These are phyloP conservation scores for Kalmusia sp. DNA, from an alignment of 2,329 filamentous ascomycete genomes.

Conservation along the genomic window DNA sequence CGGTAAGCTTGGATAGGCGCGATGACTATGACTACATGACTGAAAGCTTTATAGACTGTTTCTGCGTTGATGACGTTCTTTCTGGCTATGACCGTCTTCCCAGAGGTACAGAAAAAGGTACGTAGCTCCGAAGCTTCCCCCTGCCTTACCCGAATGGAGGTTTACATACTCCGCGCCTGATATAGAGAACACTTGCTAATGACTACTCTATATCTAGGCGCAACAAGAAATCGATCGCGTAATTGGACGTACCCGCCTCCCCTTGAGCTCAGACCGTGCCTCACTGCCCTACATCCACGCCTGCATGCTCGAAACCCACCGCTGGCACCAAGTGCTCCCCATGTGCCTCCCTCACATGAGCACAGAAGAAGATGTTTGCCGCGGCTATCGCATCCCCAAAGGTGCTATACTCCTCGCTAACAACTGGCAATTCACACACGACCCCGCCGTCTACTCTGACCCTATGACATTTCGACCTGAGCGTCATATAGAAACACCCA, in stretches of 20 bases:
- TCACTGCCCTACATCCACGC: constrained; percentile 47
- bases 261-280: constrained; percentile 54
- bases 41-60: constrained; percentile 41
- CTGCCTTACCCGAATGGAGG: too few species aligned
- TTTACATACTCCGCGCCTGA: too few species aligned
- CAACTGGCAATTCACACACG: constrained; percentile 51
- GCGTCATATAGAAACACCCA: constrained; percentile 45
- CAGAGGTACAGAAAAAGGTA: constrained; percentile 54
- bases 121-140: too few species aligned
- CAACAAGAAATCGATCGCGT: constrained; percentile 57
- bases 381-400: constrained; percentile 51
- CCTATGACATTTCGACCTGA: constrained; percentile 53
- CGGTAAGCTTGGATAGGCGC: constrained; percentile 25
- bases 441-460: constrained; percentile 44
- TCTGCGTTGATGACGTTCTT: constrained; percentile 53
- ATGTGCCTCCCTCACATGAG: constrained; percentile 42
- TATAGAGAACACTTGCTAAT: too few species aligned
- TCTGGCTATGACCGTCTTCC: constrained; percentile 61
- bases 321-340: constrained; percentile 39
- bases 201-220: constrained; percentile 19
- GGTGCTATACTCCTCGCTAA: constrained; percentile 45
- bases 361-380: constrained; percentile 44
- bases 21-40: background rate
- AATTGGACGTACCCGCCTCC: constrained; percentile 55
- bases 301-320: constrained; percentile 52